Base-by-base conservation (phyloP, 2,329 filamentous ascomycete genomes). In the Colletotrichum neosansevieriae region DNA sequence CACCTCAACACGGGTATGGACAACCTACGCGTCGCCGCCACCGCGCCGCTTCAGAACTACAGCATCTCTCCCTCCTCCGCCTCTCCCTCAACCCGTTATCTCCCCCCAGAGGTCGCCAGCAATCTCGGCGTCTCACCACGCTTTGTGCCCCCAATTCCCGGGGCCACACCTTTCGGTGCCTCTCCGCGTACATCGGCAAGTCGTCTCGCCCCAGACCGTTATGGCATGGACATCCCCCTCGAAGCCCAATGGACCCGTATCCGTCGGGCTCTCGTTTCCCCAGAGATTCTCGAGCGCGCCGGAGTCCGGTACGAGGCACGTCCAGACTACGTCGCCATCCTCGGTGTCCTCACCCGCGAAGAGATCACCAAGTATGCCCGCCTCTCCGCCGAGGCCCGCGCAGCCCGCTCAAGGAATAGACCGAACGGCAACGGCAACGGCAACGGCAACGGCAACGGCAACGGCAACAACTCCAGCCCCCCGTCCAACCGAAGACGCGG, bases 211-310 rank as follows among this genome's bases (percentile, higher is more conserved):
- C 88, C 89, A 0, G 89, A 91, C 71, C 81, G 83, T 21, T 81
- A 84, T 36, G 89, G 89, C 2, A 81, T 83, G 4, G 82, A 85
- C 12, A 91, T 91, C 2, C 83, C 84, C 0, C 73, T 83, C 2
- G 85, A 89, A 29, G 88, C 87, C 2, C 82, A 83, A 57, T 90
- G 88, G 88, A 90, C 88, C 4, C 84, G 82, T 63, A 87, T 90
- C 38, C 82, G 80, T 62, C 83, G 88, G 12, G 79, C 78, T 1
- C 79, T 88, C 0, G 82, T 90, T 9, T 89, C 86, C n/a, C 83
- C 85, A 5, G 86, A 88, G 70, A 85, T 89, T 0, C 79, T 90
- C 3, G 80, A 84, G 44, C 79, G 82, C 47, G 86, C 86, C 4
- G 83, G 86, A 12, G 81, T 88, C 21, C 84, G 88, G 10, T 90